Conservation (phyloP, 208 protist genomes). For the Endotrypanum monterogeii region DNA sequence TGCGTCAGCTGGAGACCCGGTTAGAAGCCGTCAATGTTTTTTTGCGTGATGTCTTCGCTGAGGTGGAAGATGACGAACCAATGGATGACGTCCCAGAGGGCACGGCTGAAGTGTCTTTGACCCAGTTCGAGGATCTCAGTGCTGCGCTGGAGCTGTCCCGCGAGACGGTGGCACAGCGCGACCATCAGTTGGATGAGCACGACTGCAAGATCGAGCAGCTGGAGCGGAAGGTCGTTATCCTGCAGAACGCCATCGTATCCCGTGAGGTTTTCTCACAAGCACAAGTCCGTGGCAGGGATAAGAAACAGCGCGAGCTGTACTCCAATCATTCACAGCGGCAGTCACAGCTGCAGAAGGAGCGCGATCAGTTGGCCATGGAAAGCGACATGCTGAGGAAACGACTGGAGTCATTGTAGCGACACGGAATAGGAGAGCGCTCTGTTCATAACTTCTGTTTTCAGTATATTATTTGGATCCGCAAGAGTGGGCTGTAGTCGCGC, state of each 20-base stretch:
- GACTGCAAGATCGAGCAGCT: slow-evolving; percentile 80
- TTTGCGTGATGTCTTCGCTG: slow-evolving; percentile 75
- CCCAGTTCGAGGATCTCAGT: slow-evolving; percentile 71
- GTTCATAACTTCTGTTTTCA: background rate
- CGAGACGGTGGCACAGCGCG: slow-evolving; percentile 63
- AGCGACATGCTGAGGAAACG: slow-evolving; percentile 40
- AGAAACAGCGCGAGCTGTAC: slow-evolving; percentile 66
- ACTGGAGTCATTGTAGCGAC: slow-evolving; percentile 15
- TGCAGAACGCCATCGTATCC: slow-evolving; percentile 74
- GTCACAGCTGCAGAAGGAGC: slow-evolving; percentile 60
- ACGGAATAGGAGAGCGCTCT: background rate
- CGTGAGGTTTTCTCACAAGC: slow-evolving; percentile 57
- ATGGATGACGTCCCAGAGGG: slow-evolving; percentile 63
- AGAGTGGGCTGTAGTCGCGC: background rate
- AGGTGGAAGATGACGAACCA: slow-evolving; percentile 57
- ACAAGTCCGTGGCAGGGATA: slow-evolving; percentile 31
- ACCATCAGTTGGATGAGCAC: slow-evolving; percentile 67
- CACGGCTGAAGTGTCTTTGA: slow-evolving; percentile 63
- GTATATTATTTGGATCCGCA: background rate
- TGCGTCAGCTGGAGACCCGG: slow-evolving; percentile 74
- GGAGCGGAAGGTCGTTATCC: slow-evolving; percentile 67
- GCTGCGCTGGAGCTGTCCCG: slow-evolving; percentile 61
- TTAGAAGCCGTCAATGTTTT: slow-evolving; percentile 78
- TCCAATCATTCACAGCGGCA: slow-evolving; percentile 22
- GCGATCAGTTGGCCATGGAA: slow-evolving; percentile 47